These are phyloP conservation scores for Pythium brassicae DNA, from an alignment of 352 stramenopile species.

Conservation along the genomic window DNA sequence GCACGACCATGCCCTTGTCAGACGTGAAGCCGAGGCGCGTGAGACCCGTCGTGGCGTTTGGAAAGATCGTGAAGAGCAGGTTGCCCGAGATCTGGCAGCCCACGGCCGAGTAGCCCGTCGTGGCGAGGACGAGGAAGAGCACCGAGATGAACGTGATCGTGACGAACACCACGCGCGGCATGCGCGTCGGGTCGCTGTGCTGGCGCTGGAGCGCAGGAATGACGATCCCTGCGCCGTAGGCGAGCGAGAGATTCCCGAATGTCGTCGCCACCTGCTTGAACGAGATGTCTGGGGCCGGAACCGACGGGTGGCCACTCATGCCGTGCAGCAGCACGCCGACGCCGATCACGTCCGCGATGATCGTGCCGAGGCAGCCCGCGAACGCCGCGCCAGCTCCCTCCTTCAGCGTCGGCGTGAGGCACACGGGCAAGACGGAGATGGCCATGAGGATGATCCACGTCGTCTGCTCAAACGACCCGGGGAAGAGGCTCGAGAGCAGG, in stretches of 20 bases:
- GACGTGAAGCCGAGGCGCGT: constrained; percentile 39
- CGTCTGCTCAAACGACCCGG: constrained; percentile 27
- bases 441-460: constrained; percentile 57
- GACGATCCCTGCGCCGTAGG: constrained; percentile 50
- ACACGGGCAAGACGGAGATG: constrained; percentile 32
- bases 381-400: constrained; percentile 40
- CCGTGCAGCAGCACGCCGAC: constrained; percentile 35
- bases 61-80: constrained; percentile 50
- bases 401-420: constrained; percentile 46
- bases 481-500: constrained; percentile 42
- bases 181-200: constrained; percentile 43
- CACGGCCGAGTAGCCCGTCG: constrained; percentile 34
- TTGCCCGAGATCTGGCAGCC: constrained; percentile 55
- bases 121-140: constrained; percentile 40
- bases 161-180: constrained; percentile 48
- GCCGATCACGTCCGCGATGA: constrained; percentile 42
- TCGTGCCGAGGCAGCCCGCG: constrained; percentile 37
- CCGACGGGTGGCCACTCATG: constrained; percentile 35
- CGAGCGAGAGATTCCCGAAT: constrained; percentile 45
- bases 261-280: constrained; percentile 38
- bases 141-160: constrained; percentile 43
- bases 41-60: constrained; percentile 17
- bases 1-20: constrained; percentile 36
- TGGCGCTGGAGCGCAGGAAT: constrained; percentile 46
- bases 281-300: constrained; percentile 30